Percentiles rank a stretch among this genome's conserved stretches.
Conservation (phyloP, 2,329 filamentous ascomycete species). For the Clonostachys solani region DNA sequence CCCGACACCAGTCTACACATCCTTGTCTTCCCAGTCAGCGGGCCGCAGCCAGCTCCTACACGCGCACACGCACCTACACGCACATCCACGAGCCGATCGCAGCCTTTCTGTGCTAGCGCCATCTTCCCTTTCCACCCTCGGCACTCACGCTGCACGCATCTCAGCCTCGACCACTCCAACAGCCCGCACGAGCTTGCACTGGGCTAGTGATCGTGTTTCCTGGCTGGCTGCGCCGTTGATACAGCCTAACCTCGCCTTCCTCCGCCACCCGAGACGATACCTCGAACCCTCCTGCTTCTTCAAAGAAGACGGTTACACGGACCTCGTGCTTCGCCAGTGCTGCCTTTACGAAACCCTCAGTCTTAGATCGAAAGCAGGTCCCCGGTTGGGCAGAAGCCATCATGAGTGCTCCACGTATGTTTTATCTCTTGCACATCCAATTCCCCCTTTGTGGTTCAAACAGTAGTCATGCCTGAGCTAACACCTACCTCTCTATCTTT, state of each 20-base stretch:
- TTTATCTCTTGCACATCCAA: neutral
- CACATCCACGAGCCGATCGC: no score
- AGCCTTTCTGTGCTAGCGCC: no score
- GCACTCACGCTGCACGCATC: no score
- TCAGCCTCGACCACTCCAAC: no score
- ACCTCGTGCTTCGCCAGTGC: neutral
- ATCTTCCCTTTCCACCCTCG: no score
- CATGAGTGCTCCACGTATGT: slow-evolving; percentile 18
- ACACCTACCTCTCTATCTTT: neutral
- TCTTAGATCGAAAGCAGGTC: no score
- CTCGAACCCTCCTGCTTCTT: neutral
- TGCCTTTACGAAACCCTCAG: neutral
- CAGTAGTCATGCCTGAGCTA: neutral
- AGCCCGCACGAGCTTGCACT: no score
- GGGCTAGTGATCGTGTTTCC: no score
- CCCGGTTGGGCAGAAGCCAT: slow-evolving; percentile 1
- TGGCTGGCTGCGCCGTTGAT: no score
- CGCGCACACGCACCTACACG: slow-evolving; percentile 4
- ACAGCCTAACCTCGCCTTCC: no score
- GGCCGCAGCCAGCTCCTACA: neutral
- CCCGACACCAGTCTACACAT: neutral
- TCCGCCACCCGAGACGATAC: no score
- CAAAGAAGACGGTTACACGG: neutral
- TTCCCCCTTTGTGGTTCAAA: neutral
- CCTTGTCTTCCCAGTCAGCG: neutral